Evolutionary conservation across 208 protist genomes (phyloP).

Genomic region (Trichomonas gallinae): DNA sequence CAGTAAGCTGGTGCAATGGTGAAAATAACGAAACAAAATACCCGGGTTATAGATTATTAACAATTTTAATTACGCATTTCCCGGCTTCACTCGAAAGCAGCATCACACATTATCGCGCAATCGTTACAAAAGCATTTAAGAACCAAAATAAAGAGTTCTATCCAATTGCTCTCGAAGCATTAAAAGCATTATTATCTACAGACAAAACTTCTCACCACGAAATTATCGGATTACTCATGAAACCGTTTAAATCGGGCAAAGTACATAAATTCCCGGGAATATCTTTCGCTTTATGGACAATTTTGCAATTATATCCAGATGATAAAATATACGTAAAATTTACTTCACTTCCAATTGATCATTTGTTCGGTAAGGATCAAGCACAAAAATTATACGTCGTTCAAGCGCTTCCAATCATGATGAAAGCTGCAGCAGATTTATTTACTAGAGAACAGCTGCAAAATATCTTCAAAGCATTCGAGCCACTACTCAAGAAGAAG

Average conservation of each 20-base stretch:
- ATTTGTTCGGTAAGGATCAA: background rate
- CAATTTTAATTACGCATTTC: background rate
- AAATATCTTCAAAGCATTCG: background rate
- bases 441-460: background rate
- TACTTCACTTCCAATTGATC: background rate
- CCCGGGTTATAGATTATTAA: background rate
- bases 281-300: background rate
- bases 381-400: background rate
- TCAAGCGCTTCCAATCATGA: background rate
- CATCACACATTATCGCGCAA: background rate
- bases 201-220: background rate
- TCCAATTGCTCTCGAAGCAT: background rate
- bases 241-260: background rate
- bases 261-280: background rate
- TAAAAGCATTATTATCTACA: background rate
- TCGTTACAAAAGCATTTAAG: background rate
- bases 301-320: background rate
- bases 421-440: background rate
- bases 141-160: background rate
- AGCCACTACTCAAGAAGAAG: background rate
- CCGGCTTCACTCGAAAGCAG: background rate
- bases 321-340: background rate
- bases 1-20: background rate
- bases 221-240: background rate
- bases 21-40: background rate